Percentiles rank a stretch among this genome's conserved stretches.
phyloP scores from a whole-genome alignment of 2,329 filamentous ascomycete species.

The Thielaviopsis punctulata region DNA sequence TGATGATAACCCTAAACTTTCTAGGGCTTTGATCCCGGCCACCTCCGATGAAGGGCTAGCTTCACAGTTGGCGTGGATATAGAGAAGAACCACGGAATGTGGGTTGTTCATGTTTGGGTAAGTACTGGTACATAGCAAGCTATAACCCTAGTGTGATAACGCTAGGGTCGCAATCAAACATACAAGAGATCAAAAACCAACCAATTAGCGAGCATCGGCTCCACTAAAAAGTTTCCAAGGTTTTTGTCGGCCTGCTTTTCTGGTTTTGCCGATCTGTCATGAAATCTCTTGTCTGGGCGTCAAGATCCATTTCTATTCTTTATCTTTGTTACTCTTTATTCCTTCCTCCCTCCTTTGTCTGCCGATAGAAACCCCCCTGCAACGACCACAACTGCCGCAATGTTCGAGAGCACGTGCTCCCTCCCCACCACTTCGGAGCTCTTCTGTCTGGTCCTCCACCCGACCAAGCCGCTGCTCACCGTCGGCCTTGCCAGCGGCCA shows the following conservation, averaged over 20 bases:
- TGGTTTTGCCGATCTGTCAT: too few relatives aligned
- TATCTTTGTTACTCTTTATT: too few relatives aligned
- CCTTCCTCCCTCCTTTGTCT: background rate
- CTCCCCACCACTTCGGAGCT: slow-evolving; percentile 73
- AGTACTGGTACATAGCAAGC: background rate
- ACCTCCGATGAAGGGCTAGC: background rate
- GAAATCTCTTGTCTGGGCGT: too few relatives aligned
- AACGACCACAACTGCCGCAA: slow-evolving; percentile 20
- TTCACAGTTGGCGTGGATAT: background rate
- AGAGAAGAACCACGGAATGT: background rate
- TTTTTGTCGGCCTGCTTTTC: background rate
- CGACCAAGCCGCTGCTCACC: slow-evolving; percentile 64
- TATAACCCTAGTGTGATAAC: background rate
- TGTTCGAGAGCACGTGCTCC: slow-evolving; percentile 87
- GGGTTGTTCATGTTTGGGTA: background rate
- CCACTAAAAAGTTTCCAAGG: slow-evolving; percentile 10
- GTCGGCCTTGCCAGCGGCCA: slow-evolving; percentile 74
- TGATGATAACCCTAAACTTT: too few relatives aligned
- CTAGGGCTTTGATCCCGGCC: background rate
- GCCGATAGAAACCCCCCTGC: background rate
- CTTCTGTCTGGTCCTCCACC: slow-evolving; percentile 78
- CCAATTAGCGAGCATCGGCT: background rate
- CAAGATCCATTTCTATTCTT: too few relatives aligned
- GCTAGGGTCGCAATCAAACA: too few relatives aligned
- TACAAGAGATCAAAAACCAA: too few relatives aligned